Conservation (phyloP, 148 eudicot species). For the Nepenthes gracilis region DNA sequence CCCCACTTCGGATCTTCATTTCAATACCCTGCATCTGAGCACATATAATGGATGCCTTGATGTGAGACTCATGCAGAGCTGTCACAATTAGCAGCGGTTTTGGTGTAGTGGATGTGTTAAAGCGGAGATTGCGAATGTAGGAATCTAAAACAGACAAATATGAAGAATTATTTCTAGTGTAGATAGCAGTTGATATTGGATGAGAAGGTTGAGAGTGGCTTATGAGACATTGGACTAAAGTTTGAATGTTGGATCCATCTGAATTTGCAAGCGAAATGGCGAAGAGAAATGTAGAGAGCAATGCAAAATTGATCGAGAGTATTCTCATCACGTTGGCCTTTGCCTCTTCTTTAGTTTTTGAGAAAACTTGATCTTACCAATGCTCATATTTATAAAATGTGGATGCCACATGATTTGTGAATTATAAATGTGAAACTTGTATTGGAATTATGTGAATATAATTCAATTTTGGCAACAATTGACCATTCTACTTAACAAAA, state of each 20-base stretch:
- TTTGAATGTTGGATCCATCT: neutral
- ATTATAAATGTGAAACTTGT: too few relatives aligned
- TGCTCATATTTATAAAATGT: too few relatives aligned
- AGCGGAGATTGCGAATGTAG: slow-evolving; percentile 26
- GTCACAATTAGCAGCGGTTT: slow-evolving; percentile 31
- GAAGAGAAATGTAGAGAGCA: neutral
- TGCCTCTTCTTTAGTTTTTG: too few relatives aligned
- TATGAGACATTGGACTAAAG: slow-evolving; percentile 12
- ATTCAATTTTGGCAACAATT: too few relatives aligned
- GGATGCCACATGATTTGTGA: too few relatives aligned
- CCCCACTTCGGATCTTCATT: slow-evolving; percentile 29
- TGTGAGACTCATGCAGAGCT: slow-evolving; percentile 23
- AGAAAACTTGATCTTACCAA: too few relatives aligned
- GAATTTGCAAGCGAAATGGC: neutral
- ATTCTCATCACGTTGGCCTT: too few relatives aligned
- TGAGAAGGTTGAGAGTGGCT: slow-evolving; percentile 5
- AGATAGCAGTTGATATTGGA: slow-evolving; percentile 14
- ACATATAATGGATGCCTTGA: slow-evolving; percentile 27
- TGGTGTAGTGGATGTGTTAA: slow-evolving; percentile 23
- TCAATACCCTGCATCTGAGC: slow-evolving; percentile 18
- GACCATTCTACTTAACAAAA: too few relatives aligned
- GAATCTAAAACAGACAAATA: slow-evolving; percentile 15
- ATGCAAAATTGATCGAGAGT: neutral
- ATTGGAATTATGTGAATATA: too few relatives aligned
- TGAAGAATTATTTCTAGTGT: slow-evolving; percentile 13